Percentiles rank a stretch among this genome's conserved stretches.
phyloP scores from a whole-genome alignment of 345 rosid species.

The Salix suchowensis region DNA sequence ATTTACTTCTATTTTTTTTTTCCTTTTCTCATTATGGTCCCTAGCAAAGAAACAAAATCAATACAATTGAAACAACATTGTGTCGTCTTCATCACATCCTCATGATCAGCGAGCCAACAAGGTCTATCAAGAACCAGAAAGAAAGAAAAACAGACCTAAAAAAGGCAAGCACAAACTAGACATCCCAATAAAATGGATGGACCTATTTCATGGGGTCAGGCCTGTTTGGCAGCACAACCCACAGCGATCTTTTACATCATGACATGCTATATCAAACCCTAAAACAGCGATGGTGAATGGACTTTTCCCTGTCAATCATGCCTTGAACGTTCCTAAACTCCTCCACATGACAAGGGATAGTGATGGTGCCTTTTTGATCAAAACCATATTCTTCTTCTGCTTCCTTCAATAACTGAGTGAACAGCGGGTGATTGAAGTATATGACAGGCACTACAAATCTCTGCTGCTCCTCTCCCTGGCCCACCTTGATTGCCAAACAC shows the following conservation, averaged over 20 bases:
- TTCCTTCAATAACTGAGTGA: conserved; percentile 22
- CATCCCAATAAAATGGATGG: background rate
- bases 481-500: conserved; percentile 30
- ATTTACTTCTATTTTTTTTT: conserved; percentile 4
- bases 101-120: conserved; percentile 11
- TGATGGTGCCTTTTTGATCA: conserved; percentile 28
- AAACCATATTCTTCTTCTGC: conserved; percentile 33
- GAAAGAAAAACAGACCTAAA: background rate
- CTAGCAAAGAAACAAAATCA: conserved; percentile 15
- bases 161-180: conserved; percentile 13
- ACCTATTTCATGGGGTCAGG: conserved; percentile 23
- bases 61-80: conserved; percentile 15
- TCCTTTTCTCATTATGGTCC: background rate
- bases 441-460: conserved; percentile 31
- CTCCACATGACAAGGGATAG: conserved; percentile 32
- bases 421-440: conserved; percentile 30
- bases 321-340: conserved; percentile 28
- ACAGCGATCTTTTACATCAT: conserved; percentile 13
- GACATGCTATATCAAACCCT: conserved; percentile 31
- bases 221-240: conserved; percentile 36
- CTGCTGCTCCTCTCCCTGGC: conserved; percentile 28
- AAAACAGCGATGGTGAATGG: conserved; percentile 56
- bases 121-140: conserved; percentile 7
- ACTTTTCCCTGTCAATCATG: conserved; percentile 56
- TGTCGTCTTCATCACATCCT: conserved; percentile 13